Percentiles rank a stretch among this genome's conserved stretches.
Evolutionary conservation across 148 eudicot genomes (phyloP).

Genomic region (Fagopyrum tataricum): DNA sequence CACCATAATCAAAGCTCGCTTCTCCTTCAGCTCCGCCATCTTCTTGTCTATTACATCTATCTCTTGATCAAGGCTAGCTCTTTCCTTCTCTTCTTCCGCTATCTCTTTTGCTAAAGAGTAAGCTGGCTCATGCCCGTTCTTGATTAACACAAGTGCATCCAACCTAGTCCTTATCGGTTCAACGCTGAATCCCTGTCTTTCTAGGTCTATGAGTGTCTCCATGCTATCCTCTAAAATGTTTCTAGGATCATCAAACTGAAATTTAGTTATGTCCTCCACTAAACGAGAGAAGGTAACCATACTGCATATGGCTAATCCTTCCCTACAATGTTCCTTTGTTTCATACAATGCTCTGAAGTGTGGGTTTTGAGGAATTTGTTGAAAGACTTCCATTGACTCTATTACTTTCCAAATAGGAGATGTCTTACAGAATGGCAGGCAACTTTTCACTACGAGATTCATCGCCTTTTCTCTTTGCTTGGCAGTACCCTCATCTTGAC

Average conservation of each 20-base stretch:
- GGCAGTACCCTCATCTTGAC: neutral
- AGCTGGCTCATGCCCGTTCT: conserved; percentile 35
- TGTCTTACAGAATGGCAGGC: conserved; percentile 47
- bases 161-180: conserved; percentile 35
- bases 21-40: conserved; percentile 33
- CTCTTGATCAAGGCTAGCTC: conserved; percentile 29
- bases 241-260: conserved; percentile 41
- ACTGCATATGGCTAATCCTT: conserved; percentile 72
- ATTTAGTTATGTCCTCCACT: conserved; percentile 36
- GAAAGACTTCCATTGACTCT: conserved; percentile 61
- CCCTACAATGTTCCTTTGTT: conserved; percentile 49
- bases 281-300: conserved; percentile 71
- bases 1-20: conserved; percentile 24
- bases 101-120: conserved; percentile 27
- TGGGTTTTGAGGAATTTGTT: conserved; percentile 65
- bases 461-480: neutral
- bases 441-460: neutral
- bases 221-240: conserved; percentile 43
- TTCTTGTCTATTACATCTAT: conserved; percentile 36
- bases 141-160: conserved; percentile 29
- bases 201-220: conserved; percentile 62
- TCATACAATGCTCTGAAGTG: conserved; percentile 57
- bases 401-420: conserved; percentile 49
- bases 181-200: conserved; percentile 65
- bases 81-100: conserved; percentile 27